These are phyloP conservation scores for Vitis amurensis DNA, from an alignment of 164 flowering plant genomes.

Conservation along the genomic window DNA sequence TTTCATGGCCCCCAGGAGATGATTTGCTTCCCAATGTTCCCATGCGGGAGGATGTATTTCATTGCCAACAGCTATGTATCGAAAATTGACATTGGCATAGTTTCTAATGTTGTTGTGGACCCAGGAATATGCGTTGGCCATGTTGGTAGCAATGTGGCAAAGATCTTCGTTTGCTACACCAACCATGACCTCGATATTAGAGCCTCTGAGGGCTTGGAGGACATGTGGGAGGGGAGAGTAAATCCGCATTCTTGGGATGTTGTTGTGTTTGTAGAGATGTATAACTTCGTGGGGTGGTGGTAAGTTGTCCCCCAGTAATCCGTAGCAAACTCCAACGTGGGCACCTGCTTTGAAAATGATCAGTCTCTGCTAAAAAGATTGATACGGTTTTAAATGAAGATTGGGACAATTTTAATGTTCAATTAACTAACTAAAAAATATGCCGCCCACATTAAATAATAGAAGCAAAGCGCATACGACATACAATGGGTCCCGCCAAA, in stretches of 20 bases:
- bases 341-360: conserved; percentile 9
- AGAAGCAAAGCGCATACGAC: too few species aligned
- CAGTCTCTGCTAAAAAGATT: too few species aligned
- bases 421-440: too few species aligned
- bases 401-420: too few species aligned
- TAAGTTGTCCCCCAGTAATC: conserved; percentile 23
- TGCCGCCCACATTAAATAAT: too few species aligned
- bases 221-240: conserved; percentile 27
- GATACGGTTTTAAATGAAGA: too few species aligned
- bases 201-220: conserved; percentile 39
- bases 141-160: conserved; percentile 23
- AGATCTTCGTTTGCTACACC: conserved; percentile 33
- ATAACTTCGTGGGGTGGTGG: conserved; percentile 32
- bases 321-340: conserved; percentile 39
- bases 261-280: conserved; percentile 27
- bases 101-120: conserved; percentile 36
- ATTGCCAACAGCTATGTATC: conserved; percentile 48
- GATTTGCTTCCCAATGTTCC: conserved; percentile 17
- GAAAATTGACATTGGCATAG: conserved; percentile 25
- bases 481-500: too few species aligned
- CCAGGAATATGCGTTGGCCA: conserved; percentile 35
- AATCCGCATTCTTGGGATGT: conserved; percentile 35
- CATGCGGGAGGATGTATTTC: conserved; percentile 25
- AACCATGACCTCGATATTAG: conserved; percentile 37
- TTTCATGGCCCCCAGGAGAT: conserved; percentile 33